Evolutionary conservation across 2,329 filamentous ascomycete species (phyloP).

Genomic region (Arachnomyces sp.): DNA sequence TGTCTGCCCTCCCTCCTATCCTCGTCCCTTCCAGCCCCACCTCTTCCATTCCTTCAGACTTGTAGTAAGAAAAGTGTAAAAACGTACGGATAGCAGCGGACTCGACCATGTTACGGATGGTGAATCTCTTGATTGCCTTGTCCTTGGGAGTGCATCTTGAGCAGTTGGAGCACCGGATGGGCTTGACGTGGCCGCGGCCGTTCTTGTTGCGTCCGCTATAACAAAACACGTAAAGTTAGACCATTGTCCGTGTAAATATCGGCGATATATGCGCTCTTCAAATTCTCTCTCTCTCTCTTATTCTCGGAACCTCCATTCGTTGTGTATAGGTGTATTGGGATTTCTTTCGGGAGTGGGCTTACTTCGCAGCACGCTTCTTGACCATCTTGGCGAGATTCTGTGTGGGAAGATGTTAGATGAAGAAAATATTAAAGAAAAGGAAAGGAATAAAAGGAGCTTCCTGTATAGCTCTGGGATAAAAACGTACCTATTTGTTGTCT

Average conservation of each 20-base stretch:
- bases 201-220: constrained; percentile 97
- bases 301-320: background rate
- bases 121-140: constrained; percentile 99
- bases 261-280: background rate
- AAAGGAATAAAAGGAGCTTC: constrained; percentile 7
- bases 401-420: constrained; percentile 18
- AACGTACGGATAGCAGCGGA: constrained; percentile 98
- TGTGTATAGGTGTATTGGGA: too few species aligned
- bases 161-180: constrained; percentile 89
- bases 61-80: constrained; percentile 13
- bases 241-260: background rate
- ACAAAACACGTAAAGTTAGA: constrained; percentile 15
- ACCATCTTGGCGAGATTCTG: constrained; percentile 57
- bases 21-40: too few species aligned
- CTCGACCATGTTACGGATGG: constrained; percentile 99
- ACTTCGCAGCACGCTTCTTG: constrained; percentile 71
- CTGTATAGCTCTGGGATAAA: too few species aligned
- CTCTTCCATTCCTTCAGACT: too few species aligned
- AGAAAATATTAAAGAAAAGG: constrained; percentile 8
- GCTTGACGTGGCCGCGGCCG: constrained; percentile 99
- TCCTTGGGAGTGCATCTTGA: constrained; percentile 94
- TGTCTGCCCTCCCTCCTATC: background rate
- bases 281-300: background rate
- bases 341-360: constrained; percentile 29
- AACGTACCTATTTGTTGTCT: constrained; percentile 1